A percentile compares a stretch with the other conserved stretches of the same genome.
Evolutionary conservation across 139 green algal genomes (phyloP).

Genomic region (Chloropicon primus): DNA sequence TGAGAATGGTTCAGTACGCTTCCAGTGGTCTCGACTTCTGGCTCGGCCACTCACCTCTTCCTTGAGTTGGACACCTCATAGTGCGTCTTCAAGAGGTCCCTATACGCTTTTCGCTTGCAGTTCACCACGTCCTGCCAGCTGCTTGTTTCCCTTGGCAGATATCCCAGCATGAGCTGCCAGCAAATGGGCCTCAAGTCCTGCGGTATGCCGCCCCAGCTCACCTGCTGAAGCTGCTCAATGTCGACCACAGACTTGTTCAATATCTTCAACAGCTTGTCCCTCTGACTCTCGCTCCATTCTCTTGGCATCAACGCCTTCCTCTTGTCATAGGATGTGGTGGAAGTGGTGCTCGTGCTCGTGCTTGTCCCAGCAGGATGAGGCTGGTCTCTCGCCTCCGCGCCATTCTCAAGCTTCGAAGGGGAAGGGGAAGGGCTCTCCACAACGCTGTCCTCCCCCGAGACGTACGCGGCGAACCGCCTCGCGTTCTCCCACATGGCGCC

Average conservation of each 20-base stretch:
- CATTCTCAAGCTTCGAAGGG: too few species aligned
- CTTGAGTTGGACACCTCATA: not conserved
- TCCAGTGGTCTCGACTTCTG: slow-evolving; percentile 47
- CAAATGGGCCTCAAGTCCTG: slow-evolving; percentile 49
- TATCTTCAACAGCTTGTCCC: not conserved
- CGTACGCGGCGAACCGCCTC: not conserved
- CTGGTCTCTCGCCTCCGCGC: too few species aligned
- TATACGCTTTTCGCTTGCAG: not conserved
- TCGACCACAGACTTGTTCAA: not conserved
- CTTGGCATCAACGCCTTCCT: not conserved
- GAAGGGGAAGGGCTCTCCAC: too few species aligned
- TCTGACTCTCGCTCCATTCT: not conserved
- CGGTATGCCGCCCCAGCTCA: not conserved
- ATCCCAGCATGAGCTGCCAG: slow-evolving; percentile 92
- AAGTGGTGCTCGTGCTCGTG: too few species aligned
- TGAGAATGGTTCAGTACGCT: too few species aligned
- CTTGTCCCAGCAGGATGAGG: too few species aligned
- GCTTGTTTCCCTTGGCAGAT: slow-evolving; percentile 62
- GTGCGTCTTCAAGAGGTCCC: not conserved
- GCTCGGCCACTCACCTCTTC: not conserved
- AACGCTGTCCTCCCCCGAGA: not conserved
- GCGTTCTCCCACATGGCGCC: not conserved
- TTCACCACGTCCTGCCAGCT: slow-evolving; percentile 27
- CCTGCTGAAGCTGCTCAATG: not conserved
- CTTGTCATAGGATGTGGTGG: not conserved